These are phyloP conservation scores for Aspergillus floridensis DNA, from an alignment of 2,329 filamentous ascomycete species.

Conservation along the genomic window DNA sequence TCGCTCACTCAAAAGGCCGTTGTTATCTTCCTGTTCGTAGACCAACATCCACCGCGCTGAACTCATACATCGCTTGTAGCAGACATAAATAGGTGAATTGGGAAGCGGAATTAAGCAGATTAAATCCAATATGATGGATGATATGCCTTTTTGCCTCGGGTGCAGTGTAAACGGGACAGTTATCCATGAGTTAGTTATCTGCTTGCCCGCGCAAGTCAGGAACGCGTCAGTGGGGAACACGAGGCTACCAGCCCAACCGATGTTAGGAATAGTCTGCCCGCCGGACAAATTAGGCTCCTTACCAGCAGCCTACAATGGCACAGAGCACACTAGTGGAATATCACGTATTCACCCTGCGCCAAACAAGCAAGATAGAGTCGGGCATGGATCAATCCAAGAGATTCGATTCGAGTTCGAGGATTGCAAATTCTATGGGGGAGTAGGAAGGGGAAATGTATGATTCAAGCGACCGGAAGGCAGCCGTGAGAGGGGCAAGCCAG, in stretches of 20 bases:
- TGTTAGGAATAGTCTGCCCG: constrained; percentile 12
- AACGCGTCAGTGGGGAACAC: constrained; percentile 29
- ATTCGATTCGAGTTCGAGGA: not conserved
- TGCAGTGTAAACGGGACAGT: not conserved
- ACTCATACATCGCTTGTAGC: not conserved
- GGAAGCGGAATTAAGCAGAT: not conserved
- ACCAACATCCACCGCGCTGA: not conserved
- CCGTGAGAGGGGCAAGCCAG: not conserved
- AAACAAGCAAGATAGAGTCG: not conserved
- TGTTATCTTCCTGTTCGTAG: not conserved
- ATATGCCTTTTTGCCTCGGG: not conserved
- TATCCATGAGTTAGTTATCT: constrained; percentile 9
- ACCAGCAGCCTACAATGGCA: constrained; percentile 5
- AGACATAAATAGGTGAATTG: not conserved
- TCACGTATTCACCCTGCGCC: constrained; percentile 10
- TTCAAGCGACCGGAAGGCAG: not conserved
- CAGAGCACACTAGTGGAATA: constrained; percentile 8
- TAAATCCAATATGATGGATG: constrained; percentile 3
- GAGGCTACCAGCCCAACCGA: constrained; percentile 20
- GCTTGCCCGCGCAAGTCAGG: constrained; percentile 25
- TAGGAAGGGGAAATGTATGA: not conserved
- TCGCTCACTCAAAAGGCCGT: not conserved
- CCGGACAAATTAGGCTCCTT: constrained; percentile 19
- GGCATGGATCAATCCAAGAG: not conserved
- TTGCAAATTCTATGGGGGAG: not conserved